phyloP scores from a whole-genome alignment of 129 eudicot species.

The Artemisia argyi region DNA sequence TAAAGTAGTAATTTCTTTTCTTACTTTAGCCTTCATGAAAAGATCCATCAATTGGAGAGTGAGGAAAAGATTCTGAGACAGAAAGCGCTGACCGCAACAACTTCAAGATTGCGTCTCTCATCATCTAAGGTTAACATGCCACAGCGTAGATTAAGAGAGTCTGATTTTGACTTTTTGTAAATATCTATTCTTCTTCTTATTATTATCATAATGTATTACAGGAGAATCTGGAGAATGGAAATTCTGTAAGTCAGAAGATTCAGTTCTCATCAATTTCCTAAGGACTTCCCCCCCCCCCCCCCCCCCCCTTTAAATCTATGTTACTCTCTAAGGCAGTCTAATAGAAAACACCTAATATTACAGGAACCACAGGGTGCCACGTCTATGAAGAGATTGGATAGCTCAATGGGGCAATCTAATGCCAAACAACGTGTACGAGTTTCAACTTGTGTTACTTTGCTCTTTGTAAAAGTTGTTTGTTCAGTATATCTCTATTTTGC shows the following conservation, averaged over 20 bases:
- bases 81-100: conserved; percentile 40
- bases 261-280: conserved; percentile 4
- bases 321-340: conserved; percentile 14
- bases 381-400: conserved; percentile 59
- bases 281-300: background rate
- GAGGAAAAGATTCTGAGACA: conserved; percentile 56
- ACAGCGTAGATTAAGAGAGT: background rate
- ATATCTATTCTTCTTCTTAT: conserved; percentile 19
- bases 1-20: conserved; percentile 21
- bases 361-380: conserved; percentile 55
- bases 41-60: conserved; percentile 52
- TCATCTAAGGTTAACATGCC: conserved; percentile 41
- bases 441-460: conserved; percentile 21
- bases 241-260: conserved; percentile 35
- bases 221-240: conserved; percentile 54
- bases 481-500: background rate
- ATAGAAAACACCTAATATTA: conserved; percentile 11
- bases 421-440: conserved; percentile 76
- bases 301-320: too few relatives aligned
- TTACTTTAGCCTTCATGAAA: conserved; percentile 70
- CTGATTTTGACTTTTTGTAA: conserved; percentile 18
- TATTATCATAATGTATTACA: conserved; percentile 36
- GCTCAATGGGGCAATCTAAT: conserved; percentile 47
- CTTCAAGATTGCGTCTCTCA: conserved; percentile 38
- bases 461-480: background rate